phyloP scores from a whole-genome alignment of 2,329 filamentous ascomycete genomes.

The Colletotrichum liriopes region DNA sequence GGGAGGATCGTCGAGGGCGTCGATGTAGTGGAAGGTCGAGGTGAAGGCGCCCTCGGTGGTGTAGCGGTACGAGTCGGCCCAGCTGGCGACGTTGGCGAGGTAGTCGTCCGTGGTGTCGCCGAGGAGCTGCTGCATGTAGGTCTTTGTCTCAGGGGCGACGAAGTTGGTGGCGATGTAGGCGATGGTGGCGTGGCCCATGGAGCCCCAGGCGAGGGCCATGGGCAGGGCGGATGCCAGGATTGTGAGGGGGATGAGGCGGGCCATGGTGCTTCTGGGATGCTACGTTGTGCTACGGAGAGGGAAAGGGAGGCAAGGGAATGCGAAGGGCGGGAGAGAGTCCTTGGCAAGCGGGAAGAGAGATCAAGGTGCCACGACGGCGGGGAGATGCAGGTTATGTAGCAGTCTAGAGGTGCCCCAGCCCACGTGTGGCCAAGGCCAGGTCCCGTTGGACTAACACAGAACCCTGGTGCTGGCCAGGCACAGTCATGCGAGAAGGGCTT shows the following conservation, averaged over 20 bases:
- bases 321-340: conserved; percentile 14
- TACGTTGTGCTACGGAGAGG: background rate
- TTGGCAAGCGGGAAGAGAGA: conserved; percentile 13
- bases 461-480: conserved; percentile 5
- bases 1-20: conserved; percentile 43
- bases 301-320: background rate
- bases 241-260: conserved; percentile 44
- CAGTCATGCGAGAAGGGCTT: background rate
- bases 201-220: conserved; percentile 55
- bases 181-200: conserved; percentile 67
- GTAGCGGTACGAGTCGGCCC: conserved; percentile 45
- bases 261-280: conserved; percentile 43
- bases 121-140: conserved; percentile 49
- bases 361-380: background rate
- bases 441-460: background rate
- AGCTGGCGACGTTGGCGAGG: conserved; percentile 62
- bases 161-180: conserved; percentile 68
- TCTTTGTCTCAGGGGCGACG: conserved; percentile 56
- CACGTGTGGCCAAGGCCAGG: conserved; percentile 19
- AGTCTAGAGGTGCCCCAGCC: background rate
- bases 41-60: conserved; percentile 45
- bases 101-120: conserved; percentile 61
- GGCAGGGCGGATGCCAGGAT: conserved; percentile 45
- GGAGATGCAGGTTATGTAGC: conserved; percentile 6
- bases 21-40: conserved; percentile 43